Evolutionary conservation across 768 basidiomycete genomes (phyloP).

Genomic region (Termitomyces heimii): DNA sequence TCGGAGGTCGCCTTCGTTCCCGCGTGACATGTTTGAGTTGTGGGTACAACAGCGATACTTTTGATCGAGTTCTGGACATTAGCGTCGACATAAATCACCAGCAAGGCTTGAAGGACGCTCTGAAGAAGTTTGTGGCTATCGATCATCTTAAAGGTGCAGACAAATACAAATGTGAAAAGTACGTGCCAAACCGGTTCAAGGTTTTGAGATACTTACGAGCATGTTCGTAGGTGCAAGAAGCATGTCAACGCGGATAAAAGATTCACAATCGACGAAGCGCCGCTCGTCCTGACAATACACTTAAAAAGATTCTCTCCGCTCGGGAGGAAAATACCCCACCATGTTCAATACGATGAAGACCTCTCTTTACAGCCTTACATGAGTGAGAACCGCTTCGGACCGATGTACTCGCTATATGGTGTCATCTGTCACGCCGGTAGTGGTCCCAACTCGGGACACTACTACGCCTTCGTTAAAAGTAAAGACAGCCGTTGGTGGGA

Average conservation of each 20-base stretch:
- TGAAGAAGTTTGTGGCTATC: slow-evolving; percentile 73
- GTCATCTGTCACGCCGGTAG: slow-evolving; percentile 91
- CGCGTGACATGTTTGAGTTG: slow-evolving; percentile 84
- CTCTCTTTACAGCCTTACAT: slow-evolving; percentile 73
- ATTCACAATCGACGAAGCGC: slow-evolving; percentile 86
- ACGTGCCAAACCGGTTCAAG: slow-evolving; percentile 23
- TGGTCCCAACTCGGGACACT: slow-evolving; percentile 95
- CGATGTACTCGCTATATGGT: slow-evolving; percentile 82
- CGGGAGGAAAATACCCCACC: slow-evolving; percentile 80
- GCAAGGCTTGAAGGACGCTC: slow-evolving; percentile 58
- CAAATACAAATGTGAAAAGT: slow-evolving; percentile 99
- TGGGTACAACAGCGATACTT: slow-evolving; percentile 87
- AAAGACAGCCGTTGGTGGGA: slow-evolving; percentile 74
- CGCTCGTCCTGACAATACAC: slow-evolving; percentile 85
- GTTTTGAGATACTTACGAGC: neutral
- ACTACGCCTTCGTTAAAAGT: slow-evolving; percentile 79
- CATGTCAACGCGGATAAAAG: slow-evolving; percentile 86
- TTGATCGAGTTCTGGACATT: slow-evolving; percentile 91
- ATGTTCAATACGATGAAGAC: slow-evolving; percentile 72
- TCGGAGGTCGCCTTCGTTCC: slow-evolving; percentile 88
- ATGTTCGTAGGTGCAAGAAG: slow-evolving; percentile 72
- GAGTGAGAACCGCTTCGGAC: slow-evolving; percentile 74
- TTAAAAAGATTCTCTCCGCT: slow-evolving; percentile 91
- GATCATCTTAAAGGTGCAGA: slow-evolving; percentile 86
- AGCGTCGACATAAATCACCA: slow-evolving; percentile 80